Conservation (phyloP, 2,329 filamentous ascomycete genomes). For the Emericellopsis cladophorae region DNA sequence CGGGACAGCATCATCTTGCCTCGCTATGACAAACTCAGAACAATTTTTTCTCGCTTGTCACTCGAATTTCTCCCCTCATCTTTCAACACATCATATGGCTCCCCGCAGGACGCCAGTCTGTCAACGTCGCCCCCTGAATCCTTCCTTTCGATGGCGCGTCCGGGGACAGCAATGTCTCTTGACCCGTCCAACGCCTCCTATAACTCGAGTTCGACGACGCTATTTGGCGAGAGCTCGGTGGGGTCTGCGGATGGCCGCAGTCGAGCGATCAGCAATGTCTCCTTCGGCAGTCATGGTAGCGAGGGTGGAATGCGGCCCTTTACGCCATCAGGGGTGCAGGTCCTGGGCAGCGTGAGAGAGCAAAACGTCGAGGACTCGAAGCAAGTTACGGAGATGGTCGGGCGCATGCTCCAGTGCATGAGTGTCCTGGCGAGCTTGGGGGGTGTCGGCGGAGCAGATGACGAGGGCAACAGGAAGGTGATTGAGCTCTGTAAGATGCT, state of each 20-base stretch:
- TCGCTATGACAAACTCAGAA: slow-evolving; percentile 77
- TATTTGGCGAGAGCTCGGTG: slow-evolving; percentile 51
- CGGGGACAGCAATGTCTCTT: slow-evolving; percentile 62
- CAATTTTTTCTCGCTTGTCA: slow-evolving; percentile 78
- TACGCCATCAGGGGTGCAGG: slow-evolving; percentile 28
- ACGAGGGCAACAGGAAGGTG: slow-evolving; percentile 66
- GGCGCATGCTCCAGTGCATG: slow-evolving; percentile 91
- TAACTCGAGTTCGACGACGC: slow-evolving; percentile 66
- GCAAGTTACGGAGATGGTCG: slow-evolving; percentile 86
- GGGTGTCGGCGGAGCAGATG: slow-evolving; percentile 39
- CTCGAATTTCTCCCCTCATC: slow-evolving; percentile 60
- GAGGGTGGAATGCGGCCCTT: slow-evolving; percentile 18
- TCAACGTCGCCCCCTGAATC: slow-evolving; percentile 37
- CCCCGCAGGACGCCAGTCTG: slow-evolving; percentile 31
- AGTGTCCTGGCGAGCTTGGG: slow-evolving; percentile 73
- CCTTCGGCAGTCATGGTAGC: slow-evolving; percentile 42
- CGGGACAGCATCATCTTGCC: slow-evolving; percentile 81
- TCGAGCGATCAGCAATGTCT: slow-evolving; percentile 79
- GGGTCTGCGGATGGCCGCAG: slow-evolving; percentile 48
- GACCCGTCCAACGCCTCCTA: slow-evolving; percentile 68
- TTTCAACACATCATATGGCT: slow-evolving; percentile 41
- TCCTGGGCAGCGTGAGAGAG: slow-evolving; percentile 29
- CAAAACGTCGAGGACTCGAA: slow-evolving; percentile 56
- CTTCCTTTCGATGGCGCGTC: slow-evolving; percentile 35
- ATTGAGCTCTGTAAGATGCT: slow-evolving; percentile 74